These are phyloP conservation scores for Conringia planisiliqua DNA, from an alignment of 345 rosid species.

Conservation along the genomic window DNA sequence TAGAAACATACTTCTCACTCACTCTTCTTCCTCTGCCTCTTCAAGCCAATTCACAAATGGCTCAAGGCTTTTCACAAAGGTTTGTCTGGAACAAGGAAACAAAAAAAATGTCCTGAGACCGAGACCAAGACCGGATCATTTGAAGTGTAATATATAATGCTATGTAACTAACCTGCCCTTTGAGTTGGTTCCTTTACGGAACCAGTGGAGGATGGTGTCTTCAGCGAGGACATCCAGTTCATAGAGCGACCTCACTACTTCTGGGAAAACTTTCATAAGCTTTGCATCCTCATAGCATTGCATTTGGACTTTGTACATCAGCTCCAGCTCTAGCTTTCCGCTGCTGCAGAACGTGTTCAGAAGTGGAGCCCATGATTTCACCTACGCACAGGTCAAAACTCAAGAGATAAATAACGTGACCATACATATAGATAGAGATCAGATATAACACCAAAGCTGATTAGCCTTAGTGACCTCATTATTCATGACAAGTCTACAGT, in stretches of 20 bases:
- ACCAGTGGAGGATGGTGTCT: conserved; percentile 91
- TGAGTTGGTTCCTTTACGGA: conserved; percentile 77
- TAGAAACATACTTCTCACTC: conserved; percentile 1
- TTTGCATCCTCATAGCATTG: conserved; percentile 98
- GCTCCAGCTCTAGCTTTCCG: conserved; percentile 91
- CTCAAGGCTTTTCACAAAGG: conserved; percentile 87
- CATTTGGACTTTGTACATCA: conserved; percentile 92
- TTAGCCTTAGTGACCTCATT: too few species aligned
- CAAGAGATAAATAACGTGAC: not conserved
- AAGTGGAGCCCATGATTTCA: conserved; percentile 85
- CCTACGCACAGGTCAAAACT: conserved; percentile 39
- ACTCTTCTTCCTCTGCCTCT: conserved; percentile 98
- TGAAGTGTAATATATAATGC: not conserved
- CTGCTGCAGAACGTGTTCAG: conserved; percentile 76
- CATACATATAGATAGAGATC: not conserved
- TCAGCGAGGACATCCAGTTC: conserved; percentile 96
- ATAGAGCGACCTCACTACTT: conserved; percentile 78
- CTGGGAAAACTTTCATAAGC: conserved; percentile 96
- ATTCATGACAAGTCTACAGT: not conserved
- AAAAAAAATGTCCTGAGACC: too few species aligned
- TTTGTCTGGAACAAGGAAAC: conserved; percentile 56
- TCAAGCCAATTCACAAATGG: conserved; percentile 98
- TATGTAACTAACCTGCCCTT: conserved; percentile 66
- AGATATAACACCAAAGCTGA: not conserved
- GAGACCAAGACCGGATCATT: too few species aligned